Base-by-base conservation (phyloP, 805 yeast species). In the Nakazawaea siamensis region DNA sequence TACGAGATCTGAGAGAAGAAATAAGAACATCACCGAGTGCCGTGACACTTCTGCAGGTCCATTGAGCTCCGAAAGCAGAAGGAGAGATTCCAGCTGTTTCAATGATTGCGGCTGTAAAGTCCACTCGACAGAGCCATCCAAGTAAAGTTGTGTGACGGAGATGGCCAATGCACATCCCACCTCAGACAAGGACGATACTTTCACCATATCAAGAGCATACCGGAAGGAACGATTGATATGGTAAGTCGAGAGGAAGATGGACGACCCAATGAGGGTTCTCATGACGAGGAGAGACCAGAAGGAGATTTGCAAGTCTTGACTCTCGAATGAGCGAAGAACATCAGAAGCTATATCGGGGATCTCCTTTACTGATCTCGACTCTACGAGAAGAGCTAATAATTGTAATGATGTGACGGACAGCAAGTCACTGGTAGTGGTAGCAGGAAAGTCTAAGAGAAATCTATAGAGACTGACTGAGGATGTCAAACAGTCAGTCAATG, bases 11-110 rank as follows among this genome's bases (percentile, higher is more conserved):
- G 23, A 20, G 23, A 10, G 23, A 20, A 20, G 10, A 7, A 20
- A 20, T 8, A 20, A 80, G 42, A 80, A 72, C 11, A 49, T 43
- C 19, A 73, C 54, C 3, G 80, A 57, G 31, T 66, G 72, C 28
- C 66, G 56, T 31, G 66, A 60, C 1, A 77, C 34, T 1, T 42
- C 17, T 1, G 54, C 47, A 2, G 92, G 90, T 0, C 90, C 90
- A 49, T 69, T 71, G 1, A 76, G 57, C 29, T 73, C 80, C 0
- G 82, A 57, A 5, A 70, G 48, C 24, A 76, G 80, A 31, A 70
- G 54, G 2, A 75, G 34, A 19, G 68, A 68, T 27, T 67, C 69
- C 21, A 76, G 51, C 41, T 70, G 72, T 29, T 62, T 68, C 4
- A 57, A 37, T 7, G 75, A 44, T 0, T 70, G 50, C 7, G 50